Base-by-base conservation (phyloP, 345 rosid species). In the Melaleuca quinquenervia region DNA sequence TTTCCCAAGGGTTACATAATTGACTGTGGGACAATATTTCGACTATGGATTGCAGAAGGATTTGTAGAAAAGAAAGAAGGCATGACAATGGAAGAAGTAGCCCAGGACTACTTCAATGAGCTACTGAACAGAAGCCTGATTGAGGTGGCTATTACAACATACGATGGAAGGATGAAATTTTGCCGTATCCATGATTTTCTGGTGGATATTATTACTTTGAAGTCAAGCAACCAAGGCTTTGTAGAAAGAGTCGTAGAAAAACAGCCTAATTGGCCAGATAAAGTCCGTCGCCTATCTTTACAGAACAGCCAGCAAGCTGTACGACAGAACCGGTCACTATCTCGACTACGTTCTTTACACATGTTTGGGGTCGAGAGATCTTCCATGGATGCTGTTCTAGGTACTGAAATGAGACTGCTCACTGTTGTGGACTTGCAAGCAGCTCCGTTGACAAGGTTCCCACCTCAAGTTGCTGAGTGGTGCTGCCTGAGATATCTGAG, bases 21-120 rank as follows among this genome's bases (percentile, higher is more conserved):
- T n/a, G n/a, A n/a, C n/a, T n/a, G n/a, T n/a, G n/a, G n/a, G n/a
- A n/a, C n/a, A 86, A 84, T 91, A 41, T 56, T 91, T 74, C 88
- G 93, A 6, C 56, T 92, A 44, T 92, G 94, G 94, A 87, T 87
- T 15, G 91, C 93, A 0, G 92, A 91, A 80, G 92, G 93, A 6
- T 91, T 92, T 53, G 90, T 92, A 27, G 89, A 86, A 87, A 84
- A 53, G 32, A 90, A 88, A 85, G 88, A 87, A 82, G 94, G 93
- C 7, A 90, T 56, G 87, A 87, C 90, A 29, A 64, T 29, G 11
- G 93, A 92, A 86, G 92, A 92, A 82, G 91, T 89, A 41, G 94
- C 90, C 6, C 90, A 89, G 78, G 91, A 83, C 10, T 92, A 90
- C 92, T 86, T 92, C 21, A 54, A 82, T 48, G 90, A 91, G 86